Base-by-base conservation (phyloP, 2,329 filamentous ascomycete species). In the Cytospora piceicola region DNA sequence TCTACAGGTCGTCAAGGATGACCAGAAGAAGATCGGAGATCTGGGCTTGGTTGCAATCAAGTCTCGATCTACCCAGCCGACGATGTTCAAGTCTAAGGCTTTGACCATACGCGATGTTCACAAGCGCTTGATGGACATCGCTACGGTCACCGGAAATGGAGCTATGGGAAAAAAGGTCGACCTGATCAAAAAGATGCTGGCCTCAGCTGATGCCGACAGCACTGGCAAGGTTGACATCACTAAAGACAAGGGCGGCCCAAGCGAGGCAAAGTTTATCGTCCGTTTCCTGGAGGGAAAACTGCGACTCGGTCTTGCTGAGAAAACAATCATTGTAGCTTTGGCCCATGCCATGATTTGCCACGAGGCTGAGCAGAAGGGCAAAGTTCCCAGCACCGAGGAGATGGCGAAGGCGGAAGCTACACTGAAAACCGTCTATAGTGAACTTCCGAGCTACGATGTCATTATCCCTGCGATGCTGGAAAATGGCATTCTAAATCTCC, bases 1-100 rank as follows among this genome's bases (percentile, higher is more conserved):
- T 73, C 79, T 97, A 56, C 85, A 90, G 46, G 89, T 97, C 61
- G 97, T 99, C 82, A 98, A 97, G 79, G 88, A 91, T 58, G 94
- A 98, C 72, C 95, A 99, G 75, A 93, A 95, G 73, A 93, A 97
- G 72, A 97, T 98, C 77, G 95, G 95, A 62, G 95, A 99, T 76
- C 84, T 99, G 14, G 95, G 95, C 14, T 82, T 98, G 39, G 94
- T 99, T 1, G 95, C 95, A 53, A 92, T 96, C 58, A 97, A 98
- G 81, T 97, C 93, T 79, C 88, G 94, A 77, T 92, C 91, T 17
- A 98, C 94, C 55, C 95, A 99, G 74, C 92, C 92, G 14, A 98
- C 95, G 27, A 97, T 99, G 93, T 97, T 98, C 83, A 97, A 96
- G 77, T 95, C 94, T 2, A 97, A 96, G 78, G 84, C 94, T 32